phyloP scores from a whole-genome alignment of 2,329 filamentous ascomycete genomes.

The Podosphaera aphanis region DNA sequence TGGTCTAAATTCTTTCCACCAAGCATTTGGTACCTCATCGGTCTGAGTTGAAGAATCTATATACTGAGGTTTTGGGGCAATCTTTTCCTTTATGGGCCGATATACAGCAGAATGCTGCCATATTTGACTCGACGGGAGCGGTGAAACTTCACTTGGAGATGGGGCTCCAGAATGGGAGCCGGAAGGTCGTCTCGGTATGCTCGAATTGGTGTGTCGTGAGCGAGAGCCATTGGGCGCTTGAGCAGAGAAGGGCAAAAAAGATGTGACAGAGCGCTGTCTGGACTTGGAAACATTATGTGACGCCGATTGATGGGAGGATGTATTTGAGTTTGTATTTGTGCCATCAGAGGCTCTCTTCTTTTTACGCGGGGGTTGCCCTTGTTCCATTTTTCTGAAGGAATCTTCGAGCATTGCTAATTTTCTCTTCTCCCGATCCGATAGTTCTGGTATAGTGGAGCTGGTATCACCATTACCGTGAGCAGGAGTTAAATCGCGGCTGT shows the following conservation, averaged over 20 bases:
- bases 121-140: constrained; percentile 6
- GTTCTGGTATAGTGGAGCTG: constrained; percentile 26
- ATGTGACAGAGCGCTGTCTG: constrained; percentile 12
- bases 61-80: constrained; percentile 10
- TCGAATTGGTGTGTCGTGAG: constrained; percentile 12
- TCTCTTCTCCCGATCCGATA: constrained; percentile 41
- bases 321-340: constrained; percentile 7
- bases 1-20: constrained; percentile 11
- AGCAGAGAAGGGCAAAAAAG: constrained; percentile 9
- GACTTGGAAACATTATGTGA: constrained; percentile 13
- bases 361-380: constrained; percentile 33
- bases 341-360: constrained; percentile 40
- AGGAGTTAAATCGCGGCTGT: constrained; percentile 42
- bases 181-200: constrained; percentile 13
- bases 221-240: constrained; percentile 9
- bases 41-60: constrained; percentile 14
- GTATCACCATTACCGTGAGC: constrained; percentile 28
- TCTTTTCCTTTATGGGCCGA: constrained; percentile 10
- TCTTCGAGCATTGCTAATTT: constrained; percentile 44
- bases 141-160: constrained; percentile 10
- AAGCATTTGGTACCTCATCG: constrained; percentile 13
- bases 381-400: constrained; percentile 36
- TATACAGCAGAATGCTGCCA: constrained; percentile 5
- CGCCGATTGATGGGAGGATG: constrained; percentile 3
- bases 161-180: constrained; percentile 12